These are phyloP conservation scores for Leucocoprinus leucothites DNA, from an alignment of 768 basidiomycete species.

Conservation along the genomic window DNA sequence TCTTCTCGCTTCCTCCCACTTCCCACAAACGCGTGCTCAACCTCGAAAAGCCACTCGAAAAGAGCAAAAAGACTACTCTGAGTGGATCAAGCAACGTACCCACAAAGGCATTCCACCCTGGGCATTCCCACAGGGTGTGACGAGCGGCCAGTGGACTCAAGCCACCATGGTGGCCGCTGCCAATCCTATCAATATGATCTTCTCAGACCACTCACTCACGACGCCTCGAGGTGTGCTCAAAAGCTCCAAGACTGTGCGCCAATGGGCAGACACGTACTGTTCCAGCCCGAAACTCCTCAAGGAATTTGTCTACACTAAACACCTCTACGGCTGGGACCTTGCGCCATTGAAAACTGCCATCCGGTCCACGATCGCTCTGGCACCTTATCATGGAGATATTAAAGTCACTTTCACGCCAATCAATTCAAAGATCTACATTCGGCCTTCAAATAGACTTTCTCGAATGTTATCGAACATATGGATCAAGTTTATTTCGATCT, in stretches of 20 bases:
- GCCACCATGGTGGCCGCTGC: no score
- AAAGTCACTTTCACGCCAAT: slow-evolving; percentile 48
- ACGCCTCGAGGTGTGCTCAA: slow-evolving; percentile 30
- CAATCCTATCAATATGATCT: no score
- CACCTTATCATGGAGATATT: slow-evolving; percentile 44
- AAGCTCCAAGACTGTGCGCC: slow-evolving; percentile 60
- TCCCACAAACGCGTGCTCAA: neutral
- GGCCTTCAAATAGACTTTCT: slow-evolving; percentile 65
- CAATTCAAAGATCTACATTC: slow-evolving; percentile 53
- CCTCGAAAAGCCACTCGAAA: slow-evolving; percentile 35
- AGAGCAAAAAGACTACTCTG: slow-evolving; percentile 40
- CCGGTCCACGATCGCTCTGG: slow-evolving; percentile 38
- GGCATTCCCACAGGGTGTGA: slow-evolving; percentile 16
- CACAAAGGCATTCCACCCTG: slow-evolving; percentile 51
- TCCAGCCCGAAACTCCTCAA: slow-evolving; percentile 66
- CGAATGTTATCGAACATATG: slow-evolving; percentile 67
- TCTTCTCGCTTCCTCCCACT: neutral
- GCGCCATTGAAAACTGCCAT: slow-evolving; percentile 35
- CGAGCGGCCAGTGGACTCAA: no score
- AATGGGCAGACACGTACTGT: slow-evolving; percentile 86
- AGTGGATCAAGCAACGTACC: slow-evolving; percentile 42
- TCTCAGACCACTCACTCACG: neutral
- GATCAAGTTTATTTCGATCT: slow-evolving; percentile 65
- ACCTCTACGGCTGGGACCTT: slow-evolving; percentile 48
- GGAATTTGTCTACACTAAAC: slow-evolving; percentile 76